Evolutionary conservation across 139 green algal species (phyloP), one percentile per base, ranked within the genome.

Genomic region (Chlamydomonas schloesseri): DNA sequence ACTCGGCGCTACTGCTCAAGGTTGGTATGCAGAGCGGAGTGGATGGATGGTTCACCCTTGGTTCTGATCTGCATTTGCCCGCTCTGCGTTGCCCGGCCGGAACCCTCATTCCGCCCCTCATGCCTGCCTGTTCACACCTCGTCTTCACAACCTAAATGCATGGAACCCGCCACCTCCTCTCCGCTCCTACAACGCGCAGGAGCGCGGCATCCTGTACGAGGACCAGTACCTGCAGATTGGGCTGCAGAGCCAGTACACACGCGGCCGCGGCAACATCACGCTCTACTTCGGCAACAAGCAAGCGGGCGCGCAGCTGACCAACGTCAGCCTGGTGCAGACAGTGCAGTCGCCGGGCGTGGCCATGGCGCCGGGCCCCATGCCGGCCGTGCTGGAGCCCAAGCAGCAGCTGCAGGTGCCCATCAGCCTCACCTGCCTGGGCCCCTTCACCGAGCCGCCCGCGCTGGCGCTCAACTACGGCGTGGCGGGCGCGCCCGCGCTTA

Each of bases 241-340:
- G 18, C 26, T 99, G 76, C 98, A 99, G 89, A 83, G 73, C 20
- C 76, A 93, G 31, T 97, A 93, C 81, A 58, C 88, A 42, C 88
- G 91, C 34, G 86, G 81, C 24, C 69, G 84, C 14, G 96, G 93
- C 42, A 82, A 93, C 64, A 36, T 98, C 29, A 62, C 85, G 47
- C 91, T 99, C 9, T 99, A 96, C 89, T 62, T 99, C 20, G 97
- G 97, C 79, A 99, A 99, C 94, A 99, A 99, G 93, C 37, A 72
- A 17, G 47, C 68, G 20, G n/a, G 31, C 29, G 50, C 65, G 34
- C 36, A 75, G 23, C 73, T 93, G 18, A 80, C 69, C 13, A n/a
- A 70, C 31, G 70, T 98, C 87, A 77, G 71, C 31, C 28, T 92
- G 20, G 34, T 23, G 28, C n/a, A 87, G 70, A 84, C 84, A 23